Conservation (phyloP, 2,329 filamentous ascomycete species). For the Neofusicoccum parvum region DNA sequence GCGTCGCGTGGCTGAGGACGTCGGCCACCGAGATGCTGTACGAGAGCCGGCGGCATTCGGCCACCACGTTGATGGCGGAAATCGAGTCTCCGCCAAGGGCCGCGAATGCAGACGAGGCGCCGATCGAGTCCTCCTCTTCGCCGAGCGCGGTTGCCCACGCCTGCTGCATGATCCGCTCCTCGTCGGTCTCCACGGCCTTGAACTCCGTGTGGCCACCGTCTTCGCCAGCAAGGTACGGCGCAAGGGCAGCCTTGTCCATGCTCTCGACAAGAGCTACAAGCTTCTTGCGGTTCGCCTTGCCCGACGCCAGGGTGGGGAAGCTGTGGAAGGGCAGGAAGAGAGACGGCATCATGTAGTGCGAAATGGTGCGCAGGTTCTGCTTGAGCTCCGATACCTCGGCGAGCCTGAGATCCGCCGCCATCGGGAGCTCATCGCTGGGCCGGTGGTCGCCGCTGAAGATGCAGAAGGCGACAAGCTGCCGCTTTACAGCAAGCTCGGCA, state of each 20-base stretch:
- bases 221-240: too few species aligned
- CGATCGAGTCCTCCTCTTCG: too few species aligned
- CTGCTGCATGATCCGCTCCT: too few species aligned
- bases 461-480: slow-evolving; percentile 9
- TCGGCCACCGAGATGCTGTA: slow-evolving; percentile 10
- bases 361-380: neutral
- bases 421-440: neutral
- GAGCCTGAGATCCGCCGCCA: too few species aligned
- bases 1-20: neutral
- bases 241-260: neutral
- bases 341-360: slow-evolving; percentile 14
- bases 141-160: too few species aligned
- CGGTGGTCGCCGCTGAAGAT: neutral
- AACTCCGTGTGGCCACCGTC: too few species aligned
- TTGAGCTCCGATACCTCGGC: too few species aligned
- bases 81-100: slow-evolving; percentile 16
- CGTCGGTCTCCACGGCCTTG: too few species aligned
- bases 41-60: neutral
- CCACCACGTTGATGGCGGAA: slow-evolving; percentile 14
- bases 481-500: neutral
- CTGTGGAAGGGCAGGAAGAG: neutral
- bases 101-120: neutral
- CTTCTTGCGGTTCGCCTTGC: slow-evolving; percentile 7
- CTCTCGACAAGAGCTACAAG: neutral
- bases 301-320: slow-evolving; percentile 1